These are phyloP conservation scores for Biscogniauxia marginata DNA, from an alignment of 2,329 filamentous ascomycete species.

Conservation along the genomic window DNA sequence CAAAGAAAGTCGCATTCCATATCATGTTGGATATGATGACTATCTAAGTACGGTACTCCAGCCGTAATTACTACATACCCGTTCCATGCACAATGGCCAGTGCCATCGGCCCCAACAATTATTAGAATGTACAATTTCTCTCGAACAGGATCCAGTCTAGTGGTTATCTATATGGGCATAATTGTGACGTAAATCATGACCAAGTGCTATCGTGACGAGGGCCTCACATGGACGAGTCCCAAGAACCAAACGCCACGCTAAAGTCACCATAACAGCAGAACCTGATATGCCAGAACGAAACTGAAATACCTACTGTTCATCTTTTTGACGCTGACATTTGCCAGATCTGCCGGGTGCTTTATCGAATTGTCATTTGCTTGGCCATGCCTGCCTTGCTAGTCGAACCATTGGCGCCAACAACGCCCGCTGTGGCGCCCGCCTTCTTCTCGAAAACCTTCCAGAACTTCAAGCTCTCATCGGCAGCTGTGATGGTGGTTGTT, in stretches of 20 bases:
- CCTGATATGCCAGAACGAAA: conserved; percentile 31
- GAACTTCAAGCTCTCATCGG: conserved; percentile 97
- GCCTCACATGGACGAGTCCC: conserved; percentile 15
- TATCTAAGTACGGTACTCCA: conserved; percentile 14
- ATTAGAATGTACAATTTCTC: conserved; percentile 10
- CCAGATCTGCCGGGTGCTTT: conserved; percentile 34
- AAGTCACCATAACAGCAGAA: conserved; percentile 27
- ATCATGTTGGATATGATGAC: conserved; percentile 18
- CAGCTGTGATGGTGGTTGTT: conserved; percentile 54
- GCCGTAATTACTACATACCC: neutral
- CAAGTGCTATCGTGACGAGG: conserved; percentile 20
- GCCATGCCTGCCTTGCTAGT: conserved; percentile 80
- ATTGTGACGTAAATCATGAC: conserved; percentile 28
- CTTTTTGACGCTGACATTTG: conserved; percentile 21
- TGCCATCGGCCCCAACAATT: neutral
- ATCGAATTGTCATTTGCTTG: conserved; percentile 95
- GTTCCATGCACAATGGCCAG: neutral
- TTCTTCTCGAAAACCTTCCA: conserved; percentile 99
- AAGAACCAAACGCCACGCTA: conserved; percentile 30
- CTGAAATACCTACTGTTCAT: conserved; percentile 32
- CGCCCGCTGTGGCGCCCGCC: conserved; percentile 68
- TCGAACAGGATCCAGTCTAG: conserved; percentile 12
- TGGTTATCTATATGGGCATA: conserved; percentile 12
- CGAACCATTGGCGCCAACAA: conserved; percentile 62
- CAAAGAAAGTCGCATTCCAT: conserved; percentile 3